These are phyloP conservation scores for Jasminum sambac DNA, from an alignment of 257 asterid genomes.

Conservation along the genomic window DNA sequence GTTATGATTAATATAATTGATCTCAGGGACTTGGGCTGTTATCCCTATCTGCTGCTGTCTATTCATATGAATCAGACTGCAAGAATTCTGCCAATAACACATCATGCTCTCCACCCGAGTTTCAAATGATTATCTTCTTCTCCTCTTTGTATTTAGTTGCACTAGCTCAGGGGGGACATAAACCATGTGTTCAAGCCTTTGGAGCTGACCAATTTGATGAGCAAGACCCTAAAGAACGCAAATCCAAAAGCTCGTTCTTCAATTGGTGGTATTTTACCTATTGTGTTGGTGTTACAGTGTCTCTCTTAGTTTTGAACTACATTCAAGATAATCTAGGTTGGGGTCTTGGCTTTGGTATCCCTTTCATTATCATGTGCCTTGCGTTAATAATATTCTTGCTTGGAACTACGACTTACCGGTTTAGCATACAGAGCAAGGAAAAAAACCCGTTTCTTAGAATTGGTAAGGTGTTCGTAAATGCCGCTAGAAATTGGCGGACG, in stretches of 20 bases:
- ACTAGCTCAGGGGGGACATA: conserved; percentile 47
- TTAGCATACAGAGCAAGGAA: conserved; percentile 17
- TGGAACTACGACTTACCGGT: conserved; percentile 46
- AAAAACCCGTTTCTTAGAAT: conserved; percentile 27
- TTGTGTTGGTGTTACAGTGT: conserved; percentile 24
- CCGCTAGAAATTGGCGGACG: conserved; percentile 21
- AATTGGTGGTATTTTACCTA: conserved; percentile 51
- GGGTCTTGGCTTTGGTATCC: conserved; percentile 63
- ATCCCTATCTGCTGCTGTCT: conserved; percentile 40
- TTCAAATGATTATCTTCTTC: conserved; percentile 39
- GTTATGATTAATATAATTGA: neutral
- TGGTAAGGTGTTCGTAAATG: conserved; percentile 18
- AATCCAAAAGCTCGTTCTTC: conserved; percentile 54
- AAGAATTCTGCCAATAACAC: conserved; percentile 15
- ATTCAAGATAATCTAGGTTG: conserved; percentile 57
- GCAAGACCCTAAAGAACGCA: conserved; percentile 35
- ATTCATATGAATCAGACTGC: conserved; percentile 25
- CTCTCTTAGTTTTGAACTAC: conserved; percentile 39
- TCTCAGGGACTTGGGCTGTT: conserved; percentile 36
- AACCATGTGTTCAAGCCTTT: conserved; percentile 33
- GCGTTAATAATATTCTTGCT: conserved; percentile 38
- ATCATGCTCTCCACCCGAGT: conserved; percentile 30
- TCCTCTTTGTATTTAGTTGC: conserved; percentile 38
- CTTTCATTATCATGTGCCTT: conserved; percentile 49
- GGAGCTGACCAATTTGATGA: conserved; percentile 55